Evolutionary conservation across 2,329 filamentous ascomycete genomes (phyloP).

Genomic region (Zymoseptoria pseudotritici): DNA sequence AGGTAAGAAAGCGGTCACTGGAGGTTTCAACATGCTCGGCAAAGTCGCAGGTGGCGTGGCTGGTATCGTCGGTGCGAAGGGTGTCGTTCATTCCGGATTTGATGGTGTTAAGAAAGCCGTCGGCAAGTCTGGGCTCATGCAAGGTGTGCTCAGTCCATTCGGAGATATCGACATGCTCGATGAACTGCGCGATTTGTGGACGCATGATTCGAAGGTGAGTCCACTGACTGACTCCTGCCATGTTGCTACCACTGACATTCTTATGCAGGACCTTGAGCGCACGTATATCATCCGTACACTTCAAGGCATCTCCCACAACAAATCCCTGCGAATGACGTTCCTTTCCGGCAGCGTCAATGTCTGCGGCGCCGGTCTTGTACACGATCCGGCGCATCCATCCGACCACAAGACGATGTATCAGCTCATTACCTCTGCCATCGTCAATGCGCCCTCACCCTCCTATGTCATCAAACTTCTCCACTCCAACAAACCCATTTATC

Average conservation of each 20-base stretch:
- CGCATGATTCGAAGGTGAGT: slow-evolving; percentile 79
- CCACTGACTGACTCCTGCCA: slow-evolving; percentile 1
- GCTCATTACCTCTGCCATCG: slow-evolving; percentile 85
- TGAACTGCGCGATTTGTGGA: slow-evolving; percentile 95
- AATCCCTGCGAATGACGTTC: slow-evolving; percentile 94
- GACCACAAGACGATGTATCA: slow-evolving; percentile 99
- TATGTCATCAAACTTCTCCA: slow-evolving; percentile 94
- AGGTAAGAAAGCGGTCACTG: slow-evolving; percentile 93
- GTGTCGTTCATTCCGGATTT: slow-evolving; percentile 86
- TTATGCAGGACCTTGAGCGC: slow-evolving; percentile 69
- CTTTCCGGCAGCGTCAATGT: slow-evolving; percentile 86
- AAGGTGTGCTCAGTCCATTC: slow-evolving; percentile 89
- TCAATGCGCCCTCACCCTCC: slow-evolving; percentile 74
- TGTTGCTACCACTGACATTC: slow-evolving; percentile 1
- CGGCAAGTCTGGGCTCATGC: slow-evolving; percentile 92
- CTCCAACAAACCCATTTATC: slow-evolving; percentile 84
- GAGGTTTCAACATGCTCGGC: slow-evolving; percentile 90
- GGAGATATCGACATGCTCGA: slow-evolving; percentile 92
- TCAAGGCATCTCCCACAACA: slow-evolving; percentile 90
- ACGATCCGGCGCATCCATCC: slow-evolving; percentile 82
- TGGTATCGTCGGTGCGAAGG: slow-evolving; percentile 89
- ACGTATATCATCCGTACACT: slow-evolving; percentile 95
- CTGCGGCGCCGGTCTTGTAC: slow-evolving; percentile 84
- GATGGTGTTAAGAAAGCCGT: slow-evolving; percentile 93
- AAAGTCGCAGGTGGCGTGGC: slow-evolving; percentile 93